Conservation (phyloP, 2,329 filamentous ascomycete genomes). For the Thelonectria blattea region DNA sequence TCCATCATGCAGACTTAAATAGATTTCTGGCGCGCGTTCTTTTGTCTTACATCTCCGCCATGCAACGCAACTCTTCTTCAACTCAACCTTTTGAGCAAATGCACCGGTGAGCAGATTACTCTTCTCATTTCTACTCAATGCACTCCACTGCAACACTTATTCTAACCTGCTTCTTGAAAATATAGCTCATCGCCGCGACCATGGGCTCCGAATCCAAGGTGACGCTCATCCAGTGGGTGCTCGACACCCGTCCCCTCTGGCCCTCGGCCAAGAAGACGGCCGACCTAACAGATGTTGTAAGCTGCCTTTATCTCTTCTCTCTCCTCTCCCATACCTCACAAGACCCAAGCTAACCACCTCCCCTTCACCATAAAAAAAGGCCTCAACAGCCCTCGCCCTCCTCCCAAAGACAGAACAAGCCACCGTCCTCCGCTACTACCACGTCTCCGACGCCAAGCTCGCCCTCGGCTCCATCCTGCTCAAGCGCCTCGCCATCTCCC, state of each 20-base stretch:
- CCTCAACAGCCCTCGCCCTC: constrained; percentile 59
- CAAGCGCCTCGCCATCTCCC: constrained; percentile 72
- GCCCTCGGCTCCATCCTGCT: constrained; percentile 73
- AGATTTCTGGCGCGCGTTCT: too few species aligned
- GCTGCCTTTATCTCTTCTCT: constrained; percentile 22
- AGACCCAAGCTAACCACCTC: background rate
- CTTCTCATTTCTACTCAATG: too few species aligned
- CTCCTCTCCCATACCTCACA: too few species aligned
- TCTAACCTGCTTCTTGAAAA: too few species aligned
- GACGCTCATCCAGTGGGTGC: constrained; percentile 63
- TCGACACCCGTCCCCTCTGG: constrained; percentile 67
- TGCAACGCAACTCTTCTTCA: too few species aligned
- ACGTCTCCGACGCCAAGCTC: constrained; percentile 76
- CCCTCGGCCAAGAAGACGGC: constrained; percentile 56
- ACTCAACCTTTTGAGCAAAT: too few species aligned
- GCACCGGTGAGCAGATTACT: too few species aligned
- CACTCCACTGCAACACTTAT: too few species aligned
- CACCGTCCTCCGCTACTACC: constrained; percentile 65
- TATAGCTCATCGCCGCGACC: too few species aligned
- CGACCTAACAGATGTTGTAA: constrained; percentile 54
- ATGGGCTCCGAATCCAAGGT: constrained; percentile 22
- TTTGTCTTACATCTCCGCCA: too few species aligned
- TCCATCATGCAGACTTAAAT: too few species aligned
- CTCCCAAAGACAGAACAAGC: constrained; percentile 62
- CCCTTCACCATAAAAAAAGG: constrained; percentile 44